These are phyloP conservation scores for Porodaedalea pini DNA, from an alignment of 1,284 basidiomycete genomes.

Conservation along the genomic window DNA sequence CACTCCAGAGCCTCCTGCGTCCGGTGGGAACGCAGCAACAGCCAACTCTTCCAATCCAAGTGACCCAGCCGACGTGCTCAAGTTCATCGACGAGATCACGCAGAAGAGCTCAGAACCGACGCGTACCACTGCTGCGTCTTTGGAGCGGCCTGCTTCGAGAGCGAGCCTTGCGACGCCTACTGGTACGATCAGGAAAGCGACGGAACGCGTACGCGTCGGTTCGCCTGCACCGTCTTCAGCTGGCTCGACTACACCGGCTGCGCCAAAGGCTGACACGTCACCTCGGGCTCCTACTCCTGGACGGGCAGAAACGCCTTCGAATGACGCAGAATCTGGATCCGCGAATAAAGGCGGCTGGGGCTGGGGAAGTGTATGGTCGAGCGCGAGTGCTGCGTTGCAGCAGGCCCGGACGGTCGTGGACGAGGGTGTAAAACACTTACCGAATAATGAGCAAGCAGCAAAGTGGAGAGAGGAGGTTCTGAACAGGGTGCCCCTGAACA, in stretches of 20 bases:
- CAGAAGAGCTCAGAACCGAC: slow-evolving; percentile 81
- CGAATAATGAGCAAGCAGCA: slow-evolving; percentile 76
- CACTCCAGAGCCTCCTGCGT: slow-evolving; percentile 35
- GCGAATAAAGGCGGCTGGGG: slow-evolving; percentile 53
- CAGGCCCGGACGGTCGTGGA: slow-evolving; percentile 87
- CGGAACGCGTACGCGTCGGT: slow-evolving; percentile 70
- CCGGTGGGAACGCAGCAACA: slow-evolving; percentile 26
- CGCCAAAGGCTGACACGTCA: slow-evolving; percentile 11
- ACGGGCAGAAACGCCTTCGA: slow-evolving; percentile 24
- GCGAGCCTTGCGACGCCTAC: slow-evolving; percentile 44
- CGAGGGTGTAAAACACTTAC: slow-evolving; percentile 81
- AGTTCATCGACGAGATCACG: slow-evolving; percentile 92
- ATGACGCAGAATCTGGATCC: slow-evolving; percentile 24
- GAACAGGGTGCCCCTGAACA: slow-evolving; percentile 46
- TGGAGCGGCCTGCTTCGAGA: slow-evolving; percentile 60
- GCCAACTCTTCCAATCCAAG: slow-evolving; percentile 34
- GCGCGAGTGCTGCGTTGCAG: slow-evolving; percentile 81
- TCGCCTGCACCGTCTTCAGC: slow-evolving; percentile 34
- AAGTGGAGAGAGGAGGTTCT: slow-evolving; percentile 63
- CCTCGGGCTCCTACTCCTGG: slow-evolving; percentile 29
- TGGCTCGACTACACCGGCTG: background rate
- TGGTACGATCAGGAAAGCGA: slow-evolving; percentile 70
- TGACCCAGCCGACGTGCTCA: slow-evolving; percentile 77
- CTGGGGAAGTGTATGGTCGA: slow-evolving; percentile 87
- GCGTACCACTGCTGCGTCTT: slow-evolving; percentile 48